Evolutionary conservation across 306 rosid genomes (phyloP).

Genomic region (Hippophae rhamnoides): DNA sequence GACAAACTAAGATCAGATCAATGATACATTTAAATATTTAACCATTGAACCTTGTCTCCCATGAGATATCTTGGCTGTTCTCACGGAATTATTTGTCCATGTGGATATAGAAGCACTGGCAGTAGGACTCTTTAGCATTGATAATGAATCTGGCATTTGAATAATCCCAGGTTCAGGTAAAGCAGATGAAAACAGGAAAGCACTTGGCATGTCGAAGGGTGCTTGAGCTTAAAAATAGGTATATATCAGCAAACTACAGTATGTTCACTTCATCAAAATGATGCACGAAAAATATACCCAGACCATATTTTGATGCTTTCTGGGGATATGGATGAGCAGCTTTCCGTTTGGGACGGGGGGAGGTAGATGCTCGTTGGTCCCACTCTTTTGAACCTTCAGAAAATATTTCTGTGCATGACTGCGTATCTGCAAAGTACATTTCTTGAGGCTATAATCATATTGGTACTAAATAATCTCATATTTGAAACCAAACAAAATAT

Average conservation of each 20-base stretch:
- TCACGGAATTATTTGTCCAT: conserved; percentile 45
- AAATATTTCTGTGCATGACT: conserved; percentile 97
- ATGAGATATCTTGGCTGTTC: conserved; percentile 32
- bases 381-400: conserved; percentile 89
- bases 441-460: conserved; percentile 1
- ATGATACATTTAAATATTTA: not conserved
- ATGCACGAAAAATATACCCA: conserved; percentile 2
- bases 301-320: conserved; percentile 83
- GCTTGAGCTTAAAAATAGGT: conserved; percentile 37
- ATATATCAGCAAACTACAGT: conserved; percentile 20
- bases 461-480: too few species aligned
- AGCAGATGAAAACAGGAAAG: conserved; percentile 47
- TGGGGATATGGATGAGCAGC: conserved; percentile 97
- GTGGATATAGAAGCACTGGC: conserved; percentile 43
- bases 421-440: conserved; percentile 48
- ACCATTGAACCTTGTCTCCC: conserved; percentile 33
- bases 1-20: not conserved
- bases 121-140: conserved; percentile 43
- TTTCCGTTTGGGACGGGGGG: conserved; percentile 98
- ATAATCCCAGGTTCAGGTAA: conserved; percentile 54
- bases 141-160: conserved; percentile 47
- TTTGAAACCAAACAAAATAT: too few species aligned
- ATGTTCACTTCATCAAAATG: conserved; percentile 2
- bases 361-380: conserved; percentile 84
- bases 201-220: conserved; percentile 43